A percentile compares a stretch with the other conserved stretches of the same genome.
Evolutionary conservation across 1,284 basidiomycete species (phyloP).

Genomic region (Ceratobasidium theobromae): DNA sequence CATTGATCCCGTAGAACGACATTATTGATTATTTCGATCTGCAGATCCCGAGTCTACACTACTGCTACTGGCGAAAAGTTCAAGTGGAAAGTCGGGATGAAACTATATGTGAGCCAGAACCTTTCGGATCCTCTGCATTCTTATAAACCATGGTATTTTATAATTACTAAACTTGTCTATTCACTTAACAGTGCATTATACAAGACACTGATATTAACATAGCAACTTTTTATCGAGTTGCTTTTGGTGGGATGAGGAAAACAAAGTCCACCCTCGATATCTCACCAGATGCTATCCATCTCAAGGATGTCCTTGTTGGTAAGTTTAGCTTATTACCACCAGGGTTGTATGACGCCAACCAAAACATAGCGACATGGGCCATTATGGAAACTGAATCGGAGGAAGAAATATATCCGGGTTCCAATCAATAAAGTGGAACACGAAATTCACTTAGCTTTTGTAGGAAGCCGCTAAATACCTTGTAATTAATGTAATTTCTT

Average conservation of each 20-base stretch:
- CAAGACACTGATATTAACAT: neutral
- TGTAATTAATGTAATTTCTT: too few relatives aligned
- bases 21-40: too few relatives aligned
- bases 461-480: too few relatives aligned
- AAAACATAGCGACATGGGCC: neutral
- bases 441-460: too few relatives aligned
- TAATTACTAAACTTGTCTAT: too few relatives aligned
- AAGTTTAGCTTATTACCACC: neutral
- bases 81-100: neutral
- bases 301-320: neutral
- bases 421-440: too few relatives aligned
- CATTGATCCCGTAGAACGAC: too few relatives aligned
- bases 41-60: conserved; percentile 12
- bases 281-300: neutral
- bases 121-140: too few relatives aligned
- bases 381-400: neutral
- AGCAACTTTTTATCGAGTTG: neutral
- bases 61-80: neutral
- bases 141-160: too few relatives aligned
- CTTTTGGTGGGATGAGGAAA: neutral
- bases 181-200: neutral
- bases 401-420: neutral
- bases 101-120: conserved; percentile 3
- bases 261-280: conserved; percentile 3
- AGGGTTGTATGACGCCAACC: neutral